These are phyloP conservation scores for Leccinum obscurum DNA, from an alignment of 768 basidiomycete species.

Conservation along the genomic window DNA sequence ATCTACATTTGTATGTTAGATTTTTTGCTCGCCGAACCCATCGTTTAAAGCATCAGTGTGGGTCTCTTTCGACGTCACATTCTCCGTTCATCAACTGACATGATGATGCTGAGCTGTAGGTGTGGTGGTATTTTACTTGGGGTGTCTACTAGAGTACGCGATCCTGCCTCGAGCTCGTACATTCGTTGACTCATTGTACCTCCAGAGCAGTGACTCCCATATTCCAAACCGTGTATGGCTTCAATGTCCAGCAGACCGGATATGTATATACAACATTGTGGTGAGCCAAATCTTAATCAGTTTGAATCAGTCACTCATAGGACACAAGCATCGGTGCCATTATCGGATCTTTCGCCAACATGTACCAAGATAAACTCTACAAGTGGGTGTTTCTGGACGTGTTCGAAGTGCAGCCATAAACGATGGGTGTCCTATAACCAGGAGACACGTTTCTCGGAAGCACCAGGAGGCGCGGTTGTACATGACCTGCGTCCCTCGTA, in stretches of 20 bases:
- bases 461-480: too few species aligned
- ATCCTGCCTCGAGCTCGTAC: background rate
- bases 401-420: slow-evolving; percentile 12
- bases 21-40: slow-evolving; percentile 50
- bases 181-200: background rate
- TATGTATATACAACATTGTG: slow-evolving; percentile 50
- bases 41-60: slow-evolving; percentile 72
- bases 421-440: slow-evolving; percentile 20
- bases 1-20: slow-evolving; percentile 14
- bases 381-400: slow-evolving; percentile 30
- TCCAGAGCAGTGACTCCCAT: slow-evolving; percentile 53
- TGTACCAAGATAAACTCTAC: slow-evolving; percentile 53
- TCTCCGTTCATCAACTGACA: background rate
- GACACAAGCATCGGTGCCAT: slow-evolving; percentile 48
- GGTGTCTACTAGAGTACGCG: slow-evolving; percentile 61
- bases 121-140: slow-evolving; percentile 73
- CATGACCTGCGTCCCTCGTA: too few species aligned
- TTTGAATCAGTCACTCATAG: slow-evolving; percentile 2
- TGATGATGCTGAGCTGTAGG: slow-evolving; percentile 31
- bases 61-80: slow-evolving; percentile 19
- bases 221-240: slow-evolving; percentile 57
- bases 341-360: slow-evolving; percentile 44
- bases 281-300: slow-evolving; percentile 35
- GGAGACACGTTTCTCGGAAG: slow-evolving; percentile 2
- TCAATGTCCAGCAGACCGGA: slow-evolving; percentile 58